Conservation (phyloP, 306 rosid species). For the Medicago ruthenica region DNA sequence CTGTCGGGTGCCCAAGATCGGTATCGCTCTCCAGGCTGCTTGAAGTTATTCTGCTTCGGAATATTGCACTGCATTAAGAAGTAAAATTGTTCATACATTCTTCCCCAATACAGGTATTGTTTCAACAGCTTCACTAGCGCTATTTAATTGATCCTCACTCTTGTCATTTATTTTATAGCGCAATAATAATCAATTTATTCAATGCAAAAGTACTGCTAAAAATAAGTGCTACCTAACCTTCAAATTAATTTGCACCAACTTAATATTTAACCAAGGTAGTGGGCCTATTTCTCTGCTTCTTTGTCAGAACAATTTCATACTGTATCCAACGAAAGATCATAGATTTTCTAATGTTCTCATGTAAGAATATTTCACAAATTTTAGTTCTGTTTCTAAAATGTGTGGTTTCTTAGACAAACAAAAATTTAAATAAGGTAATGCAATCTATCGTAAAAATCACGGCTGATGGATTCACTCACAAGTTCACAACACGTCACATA, state of each 20-base stretch:
- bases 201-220: constrained; percentile 4
- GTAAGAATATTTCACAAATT: neutral
- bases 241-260: constrained; percentile 3
- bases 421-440: neutral
- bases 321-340: neutral
- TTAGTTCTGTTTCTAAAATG: constrained; percentile 1
- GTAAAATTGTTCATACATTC: constrained; percentile 26
- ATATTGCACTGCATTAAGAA: constrained; percentile 61
- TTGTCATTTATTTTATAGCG: neutral
- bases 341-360: constrained; percentile 13
- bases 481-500: constrained; percentile 2
- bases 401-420: constrained; percentile 21
- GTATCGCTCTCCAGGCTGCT: constrained; percentile 95
- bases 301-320: neutral
- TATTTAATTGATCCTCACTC: neutral
- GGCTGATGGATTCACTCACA: constrained; percentile 27
- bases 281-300: constrained; percentile 10
- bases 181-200: neutral
- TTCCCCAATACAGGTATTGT: constrained; percentile 9
- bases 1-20: constrained; percentile 85
- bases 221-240: constrained; percentile 9
- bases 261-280: neutral
- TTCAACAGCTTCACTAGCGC: neutral
- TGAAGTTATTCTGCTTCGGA: constrained; percentile 87
- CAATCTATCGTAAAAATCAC: neutral